Percentiles rank a stretch among this genome's conserved stretches.
phyloP scores from a whole-genome alignment of 768 basidiomycete genomes.

The Panellus pusillus region DNA sequence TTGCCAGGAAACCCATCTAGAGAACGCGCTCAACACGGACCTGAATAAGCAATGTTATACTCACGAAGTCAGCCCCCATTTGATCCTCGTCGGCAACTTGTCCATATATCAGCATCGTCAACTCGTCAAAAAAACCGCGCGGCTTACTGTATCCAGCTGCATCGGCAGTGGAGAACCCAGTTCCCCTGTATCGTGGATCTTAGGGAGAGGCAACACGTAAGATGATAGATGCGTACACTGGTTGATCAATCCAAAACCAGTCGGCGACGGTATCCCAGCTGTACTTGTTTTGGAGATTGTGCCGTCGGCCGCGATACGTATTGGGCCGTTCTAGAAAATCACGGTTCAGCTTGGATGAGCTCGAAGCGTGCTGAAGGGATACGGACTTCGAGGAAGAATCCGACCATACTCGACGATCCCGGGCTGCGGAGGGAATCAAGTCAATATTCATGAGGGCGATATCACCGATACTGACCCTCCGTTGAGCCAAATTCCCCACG shows the following conservation, averaged over 20 bases:
- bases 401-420: slow-evolving; percentile 68
- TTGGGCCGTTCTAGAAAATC: slow-evolving; percentile 61
- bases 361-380: background rate
- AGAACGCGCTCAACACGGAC: slow-evolving; percentile 5
- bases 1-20: slow-evolving; percentile 70
- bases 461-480: slow-evolving; percentile 51
- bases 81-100: slow-evolving; percentile 63
- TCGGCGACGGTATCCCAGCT: slow-evolving; percentile 64
- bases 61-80: slow-evolving; percentile 56
- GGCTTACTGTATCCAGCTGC: slow-evolving; percentile 55
- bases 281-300: slow-evolving; percentile 50
- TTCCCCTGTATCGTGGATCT: slow-evolving; percentile 40
- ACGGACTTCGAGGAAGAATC: slow-evolving; percentile 63
- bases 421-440: slow-evolving; percentile 38
- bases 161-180: slow-evolving; percentile 67
- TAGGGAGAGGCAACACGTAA: slow-evolving; percentile 7
- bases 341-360: background rate
- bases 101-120: slow-evolving; percentile 1
- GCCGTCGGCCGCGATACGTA: slow-evolving; percentile 54
- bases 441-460: background rate
- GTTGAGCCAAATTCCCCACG: slow-evolving; percentile 76
- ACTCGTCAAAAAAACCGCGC: background rate
- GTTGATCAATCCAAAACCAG: slow-evolving; percentile 75
- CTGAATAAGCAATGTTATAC: slow-evolving; percentile 20
- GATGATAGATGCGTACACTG: slow-evolving; percentile 41